phyloP scores from a whole-genome alignment of 1,139 yeast genomes.

The Lodderomyces pseudojiufengensis region DNA sequence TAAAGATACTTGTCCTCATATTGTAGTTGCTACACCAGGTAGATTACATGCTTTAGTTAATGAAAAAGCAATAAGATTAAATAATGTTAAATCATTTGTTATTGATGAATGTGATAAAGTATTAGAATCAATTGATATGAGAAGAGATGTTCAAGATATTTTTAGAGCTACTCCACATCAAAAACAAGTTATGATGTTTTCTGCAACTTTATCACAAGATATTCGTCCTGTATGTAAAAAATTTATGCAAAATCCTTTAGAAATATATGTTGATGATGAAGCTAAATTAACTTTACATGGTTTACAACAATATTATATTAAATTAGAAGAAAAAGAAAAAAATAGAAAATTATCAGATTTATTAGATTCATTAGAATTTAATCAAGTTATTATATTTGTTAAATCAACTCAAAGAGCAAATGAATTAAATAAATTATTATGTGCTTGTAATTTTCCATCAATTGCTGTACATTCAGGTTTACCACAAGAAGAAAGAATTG shows the following conservation, averaged over 20 bases:
- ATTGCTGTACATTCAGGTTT: conserved; percentile 95
- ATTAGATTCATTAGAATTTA: conserved; percentile 91
- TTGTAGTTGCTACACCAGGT: conserved; percentile 98
- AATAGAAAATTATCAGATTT: conserved; percentile 90
- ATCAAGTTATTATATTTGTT: conserved; percentile 96
- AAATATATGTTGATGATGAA: conserved; percentile 96
- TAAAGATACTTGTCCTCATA: conserved; percentile 94
- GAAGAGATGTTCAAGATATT: conserved; percentile 97
- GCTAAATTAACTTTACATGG: conserved; percentile 97
- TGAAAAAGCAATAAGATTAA: conserved; percentile 83
- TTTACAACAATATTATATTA: conserved; percentile 92
- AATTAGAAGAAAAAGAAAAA: conserved; percentile 87
- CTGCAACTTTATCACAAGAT: conserved; percentile 92
- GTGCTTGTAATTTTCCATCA: conserved; percentile 95
- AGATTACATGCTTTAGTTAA: conserved; percentile 92
- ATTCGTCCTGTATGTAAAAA: conserved; percentile 96
- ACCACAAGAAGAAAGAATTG: conserved; percentile 97
- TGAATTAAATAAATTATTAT: conserved; percentile 82
- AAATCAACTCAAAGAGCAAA: conserved; percentile 90
- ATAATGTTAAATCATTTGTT: conserved; percentile 90
- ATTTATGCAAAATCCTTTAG: conserved; percentile 97
- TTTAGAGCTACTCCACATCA: conserved; percentile 98
- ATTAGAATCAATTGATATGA: conserved; percentile 87
- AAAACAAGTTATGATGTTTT: conserved; percentile 99
- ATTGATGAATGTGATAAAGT: conserved; percentile 99